Conservation (phyloP, 257 asterid genomes). For the Cynanchum wilfordii region DNA sequence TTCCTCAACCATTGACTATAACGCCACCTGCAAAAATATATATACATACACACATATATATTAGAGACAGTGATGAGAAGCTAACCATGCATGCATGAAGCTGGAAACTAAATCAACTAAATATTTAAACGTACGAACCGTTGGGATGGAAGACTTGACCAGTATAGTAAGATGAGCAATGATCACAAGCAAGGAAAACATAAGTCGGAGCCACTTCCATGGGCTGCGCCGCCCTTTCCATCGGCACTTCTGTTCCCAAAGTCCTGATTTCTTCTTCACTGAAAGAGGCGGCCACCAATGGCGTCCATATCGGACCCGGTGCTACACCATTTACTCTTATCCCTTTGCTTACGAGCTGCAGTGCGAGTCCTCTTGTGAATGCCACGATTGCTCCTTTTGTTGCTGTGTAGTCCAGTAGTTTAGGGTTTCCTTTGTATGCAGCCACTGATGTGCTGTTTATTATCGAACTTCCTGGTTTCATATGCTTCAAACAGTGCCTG, state of each 20-base stretch:
- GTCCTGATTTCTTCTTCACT: constrained; percentile 39
- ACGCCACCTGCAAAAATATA: too few relatives aligned
- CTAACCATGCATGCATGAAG: too few relatives aligned
- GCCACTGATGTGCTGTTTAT: constrained; percentile 63
- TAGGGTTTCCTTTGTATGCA: constrained; percentile 62
- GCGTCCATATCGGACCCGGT: constrained; percentile 82
- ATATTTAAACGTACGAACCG: constrained; percentile 24
- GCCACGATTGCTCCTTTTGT: constrained; percentile 77
- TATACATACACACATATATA: too few relatives aligned
- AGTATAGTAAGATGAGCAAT: constrained; percentile 55
- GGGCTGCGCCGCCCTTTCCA: constrained; percentile 83
- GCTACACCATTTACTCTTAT: constrained; percentile 79
- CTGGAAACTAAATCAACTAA: too few relatives aligned
- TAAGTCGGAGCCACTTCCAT: constrained; percentile 63
- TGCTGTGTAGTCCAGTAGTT: constrained; percentile 56
- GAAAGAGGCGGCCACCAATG: constrained; percentile 62
- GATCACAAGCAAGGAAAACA: constrained; percentile 60
- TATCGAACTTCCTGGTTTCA: constrained; percentile 64
- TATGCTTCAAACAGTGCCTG: constrained; percentile 68
- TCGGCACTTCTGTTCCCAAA: constrained; percentile 58
- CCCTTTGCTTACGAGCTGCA: constrained; percentile 43
- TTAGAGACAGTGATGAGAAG: too few relatives aligned
- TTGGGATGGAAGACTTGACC: constrained; percentile 80
- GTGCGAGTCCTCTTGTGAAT: constrained; percentile 64
- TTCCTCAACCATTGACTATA: too few relatives aligned